phyloP scores from a whole-genome alignment of 2,329 filamentous ascomycete species.

The Chaetomiaceae sp. region DNA sequence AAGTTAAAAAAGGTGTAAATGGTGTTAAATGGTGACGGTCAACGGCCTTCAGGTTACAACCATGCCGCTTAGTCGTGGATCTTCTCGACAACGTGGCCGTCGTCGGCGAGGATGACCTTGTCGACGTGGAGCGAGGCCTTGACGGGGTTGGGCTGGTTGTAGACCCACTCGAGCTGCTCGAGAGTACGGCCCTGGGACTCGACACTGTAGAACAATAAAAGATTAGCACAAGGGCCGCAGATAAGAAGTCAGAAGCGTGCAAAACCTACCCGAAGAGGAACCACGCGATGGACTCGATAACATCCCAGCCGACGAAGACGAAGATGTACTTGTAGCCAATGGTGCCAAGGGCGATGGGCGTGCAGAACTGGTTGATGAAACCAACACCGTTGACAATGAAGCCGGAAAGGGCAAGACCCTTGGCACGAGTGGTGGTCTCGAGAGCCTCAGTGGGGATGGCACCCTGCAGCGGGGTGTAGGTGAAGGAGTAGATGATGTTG shows the following conservation, averaged over 20 bases:
- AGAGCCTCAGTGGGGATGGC: conserved; percentile 44
- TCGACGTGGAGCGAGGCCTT: conserved; percentile 45
- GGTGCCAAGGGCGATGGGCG: conserved; percentile 41
- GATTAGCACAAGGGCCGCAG: conserved; percentile 11
- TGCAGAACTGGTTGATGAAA: conserved; percentile 46
- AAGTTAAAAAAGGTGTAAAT: too few species aligned
- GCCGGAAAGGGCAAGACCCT: conserved; percentile 42
- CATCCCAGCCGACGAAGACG: conserved; percentile 46
- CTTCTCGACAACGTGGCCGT: conserved; percentile 44
- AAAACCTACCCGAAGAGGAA: conserved; percentile 41
- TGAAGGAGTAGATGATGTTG: conserved; percentile 46
- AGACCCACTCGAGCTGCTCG: conserved; percentile 47
- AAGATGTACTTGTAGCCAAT: conserved; percentile 42
- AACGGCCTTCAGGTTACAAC: conserved; percentile 13
- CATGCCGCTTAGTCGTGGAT: conserved; percentile 24
- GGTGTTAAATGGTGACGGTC: neutral
- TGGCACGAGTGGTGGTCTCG: conserved; percentile 44
- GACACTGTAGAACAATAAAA: conserved; percentile 32
- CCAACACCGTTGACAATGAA: conserved; percentile 42
- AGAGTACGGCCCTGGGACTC: conserved; percentile 47
- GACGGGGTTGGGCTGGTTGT: conserved; percentile 45
- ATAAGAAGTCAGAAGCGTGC: too few species aligned
- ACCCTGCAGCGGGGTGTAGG: conserved; percentile 46
- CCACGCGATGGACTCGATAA: conserved; percentile 39
- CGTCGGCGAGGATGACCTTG: conserved; percentile 42